These are phyloP conservation scores for Conoideocrella luteorostrata DNA, from an alignment of 2,329 filamentous ascomycete genomes.

Conservation along the genomic window DNA sequence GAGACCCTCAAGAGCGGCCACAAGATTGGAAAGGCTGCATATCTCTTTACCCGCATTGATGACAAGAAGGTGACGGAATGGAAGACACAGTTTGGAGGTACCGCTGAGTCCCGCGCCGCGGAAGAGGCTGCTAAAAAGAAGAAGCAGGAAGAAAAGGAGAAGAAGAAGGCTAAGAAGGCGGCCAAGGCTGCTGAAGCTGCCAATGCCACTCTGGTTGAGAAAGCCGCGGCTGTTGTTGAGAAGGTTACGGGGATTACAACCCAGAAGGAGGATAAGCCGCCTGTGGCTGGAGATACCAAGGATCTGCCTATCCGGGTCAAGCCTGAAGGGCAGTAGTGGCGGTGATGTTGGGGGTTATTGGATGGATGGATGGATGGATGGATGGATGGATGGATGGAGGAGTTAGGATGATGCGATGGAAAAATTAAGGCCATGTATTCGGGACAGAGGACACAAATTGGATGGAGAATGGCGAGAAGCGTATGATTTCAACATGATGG, in stretches of 20 bases:
- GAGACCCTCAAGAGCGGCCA: constrained; percentile 64
- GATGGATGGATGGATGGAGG: no score
- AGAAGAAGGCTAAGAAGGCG: constrained; percentile 28
- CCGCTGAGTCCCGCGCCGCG: constrained; percentile 38
- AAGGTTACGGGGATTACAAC: background rate
- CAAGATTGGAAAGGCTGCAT: constrained; percentile 71
- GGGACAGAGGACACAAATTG: background rate
- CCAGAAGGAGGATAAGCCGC: constrained; percentile 13
- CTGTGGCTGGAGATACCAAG: constrained; percentile 15
- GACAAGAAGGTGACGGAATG: constrained; percentile 77
- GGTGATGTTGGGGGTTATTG: no score
- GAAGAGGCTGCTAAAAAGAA: constrained; percentile 45
- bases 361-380: no score
- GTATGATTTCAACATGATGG: constrained; percentile 1
- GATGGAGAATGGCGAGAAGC: background rate
- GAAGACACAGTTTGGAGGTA: constrained; percentile 67
- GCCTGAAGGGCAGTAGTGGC: constrained; percentile 7
- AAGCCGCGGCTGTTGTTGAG: constrained; percentile 1
- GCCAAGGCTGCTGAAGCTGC: constrained; percentile 29
- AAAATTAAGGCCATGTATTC: no score
- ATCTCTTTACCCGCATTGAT: constrained; percentile 79
- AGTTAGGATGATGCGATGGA: background rate
- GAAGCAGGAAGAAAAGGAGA: constrained; percentile 44
- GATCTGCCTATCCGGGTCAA: constrained; percentile 18
- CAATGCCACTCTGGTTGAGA: constrained; percentile 13